phyloP scores from a whole-genome alignment of 495 filamentous ascomycete genomes.

The Xylaria scruposa region DNA sequence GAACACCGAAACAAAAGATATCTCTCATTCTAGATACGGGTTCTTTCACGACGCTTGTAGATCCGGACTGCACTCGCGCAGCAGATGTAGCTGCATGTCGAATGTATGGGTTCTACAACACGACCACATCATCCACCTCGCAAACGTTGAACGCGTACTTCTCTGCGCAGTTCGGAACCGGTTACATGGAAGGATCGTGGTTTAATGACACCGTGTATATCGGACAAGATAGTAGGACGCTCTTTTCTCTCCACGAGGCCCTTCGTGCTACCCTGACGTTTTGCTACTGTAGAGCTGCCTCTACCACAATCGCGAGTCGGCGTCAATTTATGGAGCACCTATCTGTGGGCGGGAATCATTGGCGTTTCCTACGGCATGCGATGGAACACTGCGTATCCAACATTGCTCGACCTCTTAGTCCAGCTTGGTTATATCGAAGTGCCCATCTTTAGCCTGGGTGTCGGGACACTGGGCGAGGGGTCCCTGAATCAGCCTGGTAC shows the following conservation, averaged over 20 bases:
- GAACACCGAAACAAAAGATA: slow-evolving; percentile 50
- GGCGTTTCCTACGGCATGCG: slow-evolving; percentile 50
- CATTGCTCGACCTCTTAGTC: slow-evolving; percentile 69
- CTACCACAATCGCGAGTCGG: slow-evolving; percentile 42
- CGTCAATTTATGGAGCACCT: slow-evolving; percentile 49
- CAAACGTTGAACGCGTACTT: slow-evolving; percentile 41
- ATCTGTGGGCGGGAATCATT: slow-evolving; percentile 51
- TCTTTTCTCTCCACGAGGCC: not conserved
- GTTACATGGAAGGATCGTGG: slow-evolving; percentile 47
- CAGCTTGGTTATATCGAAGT: slow-evolving; percentile 66
- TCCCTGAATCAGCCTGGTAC: not conserved
- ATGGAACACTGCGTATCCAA: slow-evolving; percentile 62
- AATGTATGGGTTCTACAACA: slow-evolving; percentile 50
- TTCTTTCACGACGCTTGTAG: slow-evolving; percentile 54
- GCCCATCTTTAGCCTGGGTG: slow-evolving; percentile 74
- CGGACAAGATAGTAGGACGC: slow-evolving; percentile 42
- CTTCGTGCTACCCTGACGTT: slow-evolving; percentile 23
- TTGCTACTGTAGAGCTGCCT: slow-evolving; percentile 29
- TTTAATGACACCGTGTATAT: slow-evolving; percentile 49
- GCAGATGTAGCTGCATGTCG: slow-evolving; percentile 44
- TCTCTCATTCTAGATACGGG: slow-evolving; percentile 55
- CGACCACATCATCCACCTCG: slow-evolving; percentile 46
- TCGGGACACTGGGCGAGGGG: slow-evolving; percentile 51
- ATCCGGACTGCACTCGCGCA: slow-evolving; percentile 49
- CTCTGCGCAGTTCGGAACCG: slow-evolving; percentile 49